phyloP scores from a whole-genome alignment of 1,284 basidiomycete species.

The Fomitopsis schrenkii region DNA sequence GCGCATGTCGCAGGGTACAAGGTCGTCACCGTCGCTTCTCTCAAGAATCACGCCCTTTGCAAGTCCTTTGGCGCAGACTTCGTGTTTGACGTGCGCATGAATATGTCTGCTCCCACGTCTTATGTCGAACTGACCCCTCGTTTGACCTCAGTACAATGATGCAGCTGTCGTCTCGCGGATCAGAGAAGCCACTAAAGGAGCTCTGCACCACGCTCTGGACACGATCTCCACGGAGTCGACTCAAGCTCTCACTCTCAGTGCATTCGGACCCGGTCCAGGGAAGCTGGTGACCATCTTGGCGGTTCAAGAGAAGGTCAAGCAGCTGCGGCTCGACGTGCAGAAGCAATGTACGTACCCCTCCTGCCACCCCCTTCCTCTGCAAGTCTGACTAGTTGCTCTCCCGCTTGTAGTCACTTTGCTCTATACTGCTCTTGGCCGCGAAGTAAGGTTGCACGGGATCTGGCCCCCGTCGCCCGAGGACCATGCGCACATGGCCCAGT shows the following conservation, averaged over 20 bases:
- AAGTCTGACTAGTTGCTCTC: neutral
- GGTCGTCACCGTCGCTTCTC: slow-evolving; percentile 36
- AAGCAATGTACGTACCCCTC: slow-evolving; percentile 8
- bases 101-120: neutral
- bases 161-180: slow-evolving; percentile 20
- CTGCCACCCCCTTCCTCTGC: too few species aligned
- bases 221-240: slow-evolving; percentile 14
- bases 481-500: slow-evolving; percentile 16
- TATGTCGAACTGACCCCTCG: neutral
- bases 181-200: slow-evolving; percentile 17
- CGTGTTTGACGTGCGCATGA: slow-evolving; percentile 28
- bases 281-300: slow-evolving; percentile 11
- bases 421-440: slow-evolving; percentile 15
- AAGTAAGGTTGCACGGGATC: slow-evolving; percentile 1
- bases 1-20: slow-evolving; percentile 36
- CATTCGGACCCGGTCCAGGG: slow-evolving; percentile 14
- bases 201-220: slow-evolving; percentile 19
- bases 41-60: slow-evolving; percentile 34
- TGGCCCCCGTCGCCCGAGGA: slow-evolving; percentile 14
- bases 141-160: slow-evolving; percentile 17
- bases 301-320: slow-evolving; percentile 4
- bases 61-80: slow-evolving; percentile 37
- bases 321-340: slow-evolving; percentile 10
- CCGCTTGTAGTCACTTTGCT: slow-evolving; percentile 7
- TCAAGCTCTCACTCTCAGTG: slow-evolving; percentile 9